Percentiles rank a stretch among this genome's conserved stretches.
These are phyloP conservation scores for Russula brevipes DNA, from an alignment of 768 basidiomycete genomes.

Conservation along the genomic window DNA sequence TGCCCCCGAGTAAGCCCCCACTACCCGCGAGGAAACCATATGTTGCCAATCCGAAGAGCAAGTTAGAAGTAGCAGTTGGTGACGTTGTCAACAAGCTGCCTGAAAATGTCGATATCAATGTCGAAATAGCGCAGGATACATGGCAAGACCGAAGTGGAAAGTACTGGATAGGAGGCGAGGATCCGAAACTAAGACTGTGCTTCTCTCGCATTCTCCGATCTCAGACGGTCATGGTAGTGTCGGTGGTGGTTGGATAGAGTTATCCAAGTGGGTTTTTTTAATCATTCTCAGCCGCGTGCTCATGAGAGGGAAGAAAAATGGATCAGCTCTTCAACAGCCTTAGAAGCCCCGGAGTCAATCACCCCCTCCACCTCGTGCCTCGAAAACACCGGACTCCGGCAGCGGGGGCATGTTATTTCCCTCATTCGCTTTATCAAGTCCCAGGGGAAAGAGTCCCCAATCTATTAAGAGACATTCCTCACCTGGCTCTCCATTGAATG, in stretches of 20 bases:
- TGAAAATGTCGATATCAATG: slow-evolving; percentile 74
- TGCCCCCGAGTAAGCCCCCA: slow-evolving; percentile 44
- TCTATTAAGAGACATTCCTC: slow-evolving; percentile 50
- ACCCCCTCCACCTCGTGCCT: slow-evolving; percentile 38
- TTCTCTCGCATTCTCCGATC: slow-evolving; percentile 89
- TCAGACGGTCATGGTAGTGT: slow-evolving; percentile 95
- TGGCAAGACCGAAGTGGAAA: slow-evolving; percentile 94
- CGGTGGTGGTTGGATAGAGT: slow-evolving; percentile 90
- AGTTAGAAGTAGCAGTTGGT: slow-evolving; percentile 91
- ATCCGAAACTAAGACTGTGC: slow-evolving; percentile 82
- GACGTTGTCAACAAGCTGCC: slow-evolving; percentile 86
- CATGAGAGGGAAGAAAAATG: slow-evolving; percentile 60
- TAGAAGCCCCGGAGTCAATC: slow-evolving; percentile 47
- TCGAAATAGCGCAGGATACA: slow-evolving; percentile 73
- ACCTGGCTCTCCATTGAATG: slow-evolving; percentile 67
- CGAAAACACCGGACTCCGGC: slow-evolving; percentile 65
- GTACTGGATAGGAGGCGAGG: slow-evolving; percentile 93
- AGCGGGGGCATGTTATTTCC: slow-evolving; percentile 44
- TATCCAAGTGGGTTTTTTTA: slow-evolving; percentile 65
- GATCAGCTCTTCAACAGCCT: slow-evolving; percentile 73
- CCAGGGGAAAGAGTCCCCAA: slow-evolving; percentile 42
- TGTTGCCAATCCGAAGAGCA: slow-evolving; percentile 82
- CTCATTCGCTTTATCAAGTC: slow-evolving; percentile 56
- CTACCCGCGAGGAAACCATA: slow-evolving; percentile 58
- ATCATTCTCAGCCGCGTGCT: neutral